Evolutionary conservation across 2,329 filamentous ascomycete genomes (phyloP).

Genomic region (Pseudocercospora musae): DNA sequence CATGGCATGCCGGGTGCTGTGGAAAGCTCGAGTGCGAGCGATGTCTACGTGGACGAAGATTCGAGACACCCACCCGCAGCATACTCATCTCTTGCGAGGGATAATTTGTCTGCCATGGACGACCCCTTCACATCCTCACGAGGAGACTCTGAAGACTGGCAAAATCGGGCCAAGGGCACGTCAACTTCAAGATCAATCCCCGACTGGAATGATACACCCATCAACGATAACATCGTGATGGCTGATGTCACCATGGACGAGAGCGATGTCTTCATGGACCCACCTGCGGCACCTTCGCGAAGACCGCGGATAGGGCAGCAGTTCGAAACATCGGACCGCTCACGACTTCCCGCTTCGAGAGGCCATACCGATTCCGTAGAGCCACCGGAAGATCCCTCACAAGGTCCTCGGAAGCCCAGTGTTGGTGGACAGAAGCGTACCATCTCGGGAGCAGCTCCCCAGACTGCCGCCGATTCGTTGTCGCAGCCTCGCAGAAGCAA

Average conservation of each 20-base stretch:
- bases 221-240: slow-evolving; percentile 37
- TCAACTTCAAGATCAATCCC: slow-evolving; percentile 31
- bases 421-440: slow-evolving; percentile 72
- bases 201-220: slow-evolving; percentile 46
- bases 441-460: slow-evolving; percentile 64
- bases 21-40: slow-evolving; percentile 17
- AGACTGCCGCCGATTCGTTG: slow-evolving; percentile 36
- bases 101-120: slow-evolving; percentile 24
- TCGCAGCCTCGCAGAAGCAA: slow-evolving; percentile 47
- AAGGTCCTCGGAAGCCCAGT: slow-evolving; percentile 32
- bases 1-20: slow-evolving; percentile 55
- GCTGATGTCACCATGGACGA: slow-evolving; percentile 40
- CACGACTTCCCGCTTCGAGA: slow-evolving; percentile 39
- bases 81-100: slow-evolving; percentile 23
- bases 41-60: slow-evolving; percentile 32
- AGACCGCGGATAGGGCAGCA: slow-evolving; percentile 33
- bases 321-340: slow-evolving; percentile 27
- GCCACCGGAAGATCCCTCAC: slow-evolving; percentile 33
- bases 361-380: slow-evolving; percentile 41
- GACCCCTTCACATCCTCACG: slow-evolving; percentile 44
- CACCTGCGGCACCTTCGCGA: slow-evolving; percentile 48
- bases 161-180: slow-evolving; percentile 44
- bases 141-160: slow-evolving; percentile 31
- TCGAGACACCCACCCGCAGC: slow-evolving; percentile 24
- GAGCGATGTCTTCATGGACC: slow-evolving; percentile 36